A percentile compares a stretch with the other conserved stretches of the same genome.
phyloP scores from a whole-genome alignment of 768 basidiomycete species.

The Boletus insuetus region DNA sequence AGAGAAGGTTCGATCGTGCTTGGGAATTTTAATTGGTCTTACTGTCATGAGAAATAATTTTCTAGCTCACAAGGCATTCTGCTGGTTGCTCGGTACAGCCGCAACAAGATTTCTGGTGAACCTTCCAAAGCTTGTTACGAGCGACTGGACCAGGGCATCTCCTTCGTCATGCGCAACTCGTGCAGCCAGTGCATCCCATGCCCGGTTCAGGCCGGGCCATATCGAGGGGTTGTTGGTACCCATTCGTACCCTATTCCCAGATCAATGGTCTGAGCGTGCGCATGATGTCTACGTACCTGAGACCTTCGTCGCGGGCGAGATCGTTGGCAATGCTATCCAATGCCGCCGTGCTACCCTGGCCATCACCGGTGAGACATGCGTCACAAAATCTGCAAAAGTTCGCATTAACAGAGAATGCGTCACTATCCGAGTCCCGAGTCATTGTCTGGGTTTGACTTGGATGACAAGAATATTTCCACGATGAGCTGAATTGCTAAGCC shows the following conservation, averaged over 20 bases:
- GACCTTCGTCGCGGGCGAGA: slow-evolving; percentile 45
- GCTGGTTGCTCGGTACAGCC: slow-evolving; percentile 70
- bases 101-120: slow-evolving; percentile 86
- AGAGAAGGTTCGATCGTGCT: slow-evolving; percentile 74
- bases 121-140: slow-evolving; percentile 58
- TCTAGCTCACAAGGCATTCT: slow-evolving; percentile 62
- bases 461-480: slow-evolving; percentile 4
- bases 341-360: slow-evolving; percentile 18
- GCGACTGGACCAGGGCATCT: slow-evolving; percentile 34
- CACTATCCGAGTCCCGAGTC: neutral
- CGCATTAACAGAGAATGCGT: slow-evolving; percentile 11
- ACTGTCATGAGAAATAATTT: neutral
- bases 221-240: slow-evolving; percentile 42
- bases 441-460: neutral
- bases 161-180: slow-evolving; percentile 36
- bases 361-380: slow-evolving; percentile 36
- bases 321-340: slow-evolving; percentile 51
- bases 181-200: slow-evolving; percentile 46
- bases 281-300: slow-evolving; percentile 28
- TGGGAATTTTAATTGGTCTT: slow-evolving; percentile 9
- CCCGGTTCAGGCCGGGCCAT: slow-evolving; percentile 52
- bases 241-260: slow-evolving; percentile 30
- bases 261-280: neutral
- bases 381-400: slow-evolving; percentile 44
- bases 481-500: neutral